These are phyloP conservation scores for Pistacia atlantica DNA, from an alignment of 345 rosid species.

Conservation along the genomic window DNA sequence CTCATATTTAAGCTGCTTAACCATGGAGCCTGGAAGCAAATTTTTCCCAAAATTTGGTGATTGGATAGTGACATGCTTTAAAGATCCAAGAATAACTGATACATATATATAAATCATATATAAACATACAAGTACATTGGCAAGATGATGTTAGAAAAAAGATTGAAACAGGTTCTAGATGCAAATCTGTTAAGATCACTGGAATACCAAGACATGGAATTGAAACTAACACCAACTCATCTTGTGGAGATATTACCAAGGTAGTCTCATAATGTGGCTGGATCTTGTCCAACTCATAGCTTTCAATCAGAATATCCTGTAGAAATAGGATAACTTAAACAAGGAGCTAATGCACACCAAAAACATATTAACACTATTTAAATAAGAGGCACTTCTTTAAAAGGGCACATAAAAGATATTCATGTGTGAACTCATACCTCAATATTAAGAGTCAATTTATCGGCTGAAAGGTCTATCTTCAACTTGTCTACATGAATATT, in stretches of 20 bases:
- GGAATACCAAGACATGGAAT: slow-evolving; percentile 57
- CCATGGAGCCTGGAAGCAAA: slow-evolving; percentile 47
- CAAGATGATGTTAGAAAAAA: not conserved
- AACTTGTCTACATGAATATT: slow-evolving; percentile 26
- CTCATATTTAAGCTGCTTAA: slow-evolving; percentile 55
- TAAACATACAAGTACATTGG: not conserved
- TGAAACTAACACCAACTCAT: slow-evolving; percentile 34
- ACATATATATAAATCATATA: slow-evolving; percentile 1
- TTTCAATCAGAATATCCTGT: slow-evolving; percentile 50
- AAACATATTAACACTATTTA: not conserved
- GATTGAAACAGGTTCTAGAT: not conserved
- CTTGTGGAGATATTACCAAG: slow-evolving; percentile 39
- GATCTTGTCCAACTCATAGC: slow-evolving; percentile 41
- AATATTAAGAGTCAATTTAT: slow-evolving; percentile 37
- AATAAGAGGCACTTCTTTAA: not conserved
- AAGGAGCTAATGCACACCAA: not conserved
- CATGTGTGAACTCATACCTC: slow-evolving; percentile 34
- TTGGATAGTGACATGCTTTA: slow-evolving; percentile 29
- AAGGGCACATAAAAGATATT: not conserved
- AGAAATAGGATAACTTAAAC: slow-evolving; percentile 18
- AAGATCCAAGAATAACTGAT: slow-evolving; percentile 58
- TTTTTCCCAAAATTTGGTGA: slow-evolving; percentile 29
- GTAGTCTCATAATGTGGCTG: slow-evolving; percentile 50
- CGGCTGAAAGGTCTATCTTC: slow-evolving; percentile 38
- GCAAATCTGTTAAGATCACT: not conserved